phyloP scores from a whole-genome alignment of 768 basidiomycete species.

The Russula griseocarnosa region DNA sequence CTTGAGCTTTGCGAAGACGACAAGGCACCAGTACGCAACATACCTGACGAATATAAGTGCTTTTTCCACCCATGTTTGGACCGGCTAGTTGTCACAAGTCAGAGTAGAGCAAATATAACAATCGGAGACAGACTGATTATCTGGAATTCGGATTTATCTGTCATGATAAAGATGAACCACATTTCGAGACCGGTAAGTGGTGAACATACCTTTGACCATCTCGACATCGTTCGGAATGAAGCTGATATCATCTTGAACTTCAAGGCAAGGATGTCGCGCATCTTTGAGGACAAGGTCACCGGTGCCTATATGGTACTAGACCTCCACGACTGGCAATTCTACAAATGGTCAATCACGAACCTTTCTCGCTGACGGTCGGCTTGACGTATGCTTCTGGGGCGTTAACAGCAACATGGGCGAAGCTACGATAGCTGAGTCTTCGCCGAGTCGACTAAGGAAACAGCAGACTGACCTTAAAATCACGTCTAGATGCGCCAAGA shows the following conservation, averaged over 20 bases:
- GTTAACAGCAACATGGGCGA: conserved; percentile 86
- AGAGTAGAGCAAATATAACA: conserved; percentile 1
- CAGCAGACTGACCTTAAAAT: conserved; percentile 62
- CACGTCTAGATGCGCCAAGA: conserved; percentile 89
- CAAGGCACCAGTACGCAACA: conserved; percentile 2
- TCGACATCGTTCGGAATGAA: conserved; percentile 96
- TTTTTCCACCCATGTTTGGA: conserved; percentile 99
- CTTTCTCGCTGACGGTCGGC: conserved; percentile 73
- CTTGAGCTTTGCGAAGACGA: conserved; percentile 3
- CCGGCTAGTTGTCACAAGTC: conserved; percentile 53
- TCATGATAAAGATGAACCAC: background rate
- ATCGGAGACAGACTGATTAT: conserved; percentile 68
- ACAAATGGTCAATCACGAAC: conserved; percentile 38
- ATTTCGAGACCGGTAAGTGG: background rate
- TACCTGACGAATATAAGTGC: conserved; percentile 92
- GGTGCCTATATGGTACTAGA: conserved; percentile 47
- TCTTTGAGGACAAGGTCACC: conserved; percentile 79
- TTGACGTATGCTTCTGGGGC: conserved; percentile 88
- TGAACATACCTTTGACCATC: conserved; percentile 72
- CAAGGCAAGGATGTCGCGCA: conserved; percentile 93
- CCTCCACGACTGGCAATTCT: background rate
- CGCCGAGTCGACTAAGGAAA: background rate
- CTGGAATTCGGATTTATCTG: conserved; percentile 86
- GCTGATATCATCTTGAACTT: conserved; percentile 90
- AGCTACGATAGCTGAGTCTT: conserved; percentile 43